Evolutionary conservation across 352 stramenopile species (phyloP).

Genomic region (Globisporangium parvum): DNA sequence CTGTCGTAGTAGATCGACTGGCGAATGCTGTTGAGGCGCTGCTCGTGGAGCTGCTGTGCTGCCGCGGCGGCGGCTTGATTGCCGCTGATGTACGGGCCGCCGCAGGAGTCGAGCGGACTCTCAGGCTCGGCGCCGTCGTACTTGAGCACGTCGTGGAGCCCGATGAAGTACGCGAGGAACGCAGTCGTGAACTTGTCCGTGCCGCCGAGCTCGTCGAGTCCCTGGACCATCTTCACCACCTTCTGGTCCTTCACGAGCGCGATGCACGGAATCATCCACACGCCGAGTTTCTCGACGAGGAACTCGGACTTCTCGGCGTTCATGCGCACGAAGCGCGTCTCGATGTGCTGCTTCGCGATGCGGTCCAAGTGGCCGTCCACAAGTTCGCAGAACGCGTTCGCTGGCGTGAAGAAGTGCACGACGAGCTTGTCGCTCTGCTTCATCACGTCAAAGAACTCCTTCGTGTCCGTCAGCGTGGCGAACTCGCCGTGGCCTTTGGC

Average conservation of each 20-base stretch:
- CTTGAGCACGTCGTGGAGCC: constrained; percentile 92
- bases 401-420: constrained; percentile 94
- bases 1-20: constrained; percentile 86
- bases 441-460: constrained; percentile 94
- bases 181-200: constrained; percentile 91
- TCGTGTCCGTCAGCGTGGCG: constrained; percentile 85
- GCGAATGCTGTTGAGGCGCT: constrained; percentile 58
- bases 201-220: constrained; percentile 94
- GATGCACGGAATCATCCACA: constrained; percentile 96
- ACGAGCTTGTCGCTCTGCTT: constrained; percentile 90
- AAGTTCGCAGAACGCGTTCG: constrained; percentile 90
- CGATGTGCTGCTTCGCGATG: constrained; percentile 88
- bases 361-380: constrained; percentile 91
- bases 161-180: constrained; percentile 90
- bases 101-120: constrained; percentile 52
- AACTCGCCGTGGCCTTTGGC: constrained; percentile 85
- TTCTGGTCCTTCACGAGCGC: constrained; percentile 94
- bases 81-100: constrained; percentile 35
- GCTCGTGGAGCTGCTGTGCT: constrained; percentile 37
- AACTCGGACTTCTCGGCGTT: constrained; percentile 96
- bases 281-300: constrained; percentile 93
- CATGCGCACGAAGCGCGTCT: constrained; percentile 95
- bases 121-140: constrained; percentile 90
- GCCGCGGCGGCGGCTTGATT: constrained; percentile 21
- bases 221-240: constrained; percentile 93